Evolutionary conservation across 2,329 filamentous ascomycete species (phyloP).

Genomic region (Trichoderma oligosporum): DNA sequence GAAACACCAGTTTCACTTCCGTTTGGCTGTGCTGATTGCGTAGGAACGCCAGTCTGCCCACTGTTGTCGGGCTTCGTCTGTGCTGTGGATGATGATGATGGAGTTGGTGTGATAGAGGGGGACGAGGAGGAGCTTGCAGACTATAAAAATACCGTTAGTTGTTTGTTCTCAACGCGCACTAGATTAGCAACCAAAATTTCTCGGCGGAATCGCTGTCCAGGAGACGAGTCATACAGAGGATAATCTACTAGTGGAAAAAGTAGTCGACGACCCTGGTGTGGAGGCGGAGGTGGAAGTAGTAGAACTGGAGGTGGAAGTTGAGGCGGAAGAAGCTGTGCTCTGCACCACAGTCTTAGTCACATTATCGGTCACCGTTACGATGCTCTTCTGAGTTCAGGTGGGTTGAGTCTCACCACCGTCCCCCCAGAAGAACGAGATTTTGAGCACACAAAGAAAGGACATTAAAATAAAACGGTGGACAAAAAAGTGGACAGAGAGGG

Average conservation of each 20-base stretch:
- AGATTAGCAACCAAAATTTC: neutral
- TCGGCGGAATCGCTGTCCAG: neutral
- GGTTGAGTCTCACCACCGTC: slow-evolving; percentile 27
- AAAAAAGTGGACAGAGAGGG: neutral
- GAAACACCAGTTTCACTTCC: slow-evolving; percentile 21
- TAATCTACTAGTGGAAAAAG: slow-evolving; percentile 30
- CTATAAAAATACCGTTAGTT: slow-evolving; percentile 12
- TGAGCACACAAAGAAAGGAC: slow-evolving; percentile 16
- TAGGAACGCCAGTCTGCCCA: slow-evolving; percentile 50
- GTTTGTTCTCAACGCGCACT: neutral
- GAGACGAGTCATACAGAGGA: slow-evolving; percentile 39
- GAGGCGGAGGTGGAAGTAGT: slow-evolving; percentile 27
- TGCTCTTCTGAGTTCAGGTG: slow-evolving; percentile 28
- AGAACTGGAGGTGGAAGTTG: slow-evolving; percentile 23
- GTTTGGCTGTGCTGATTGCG: slow-evolving; percentile 27
- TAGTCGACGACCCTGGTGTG: slow-evolving; percentile 20
- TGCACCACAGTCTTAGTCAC: slow-evolving; percentile 36
- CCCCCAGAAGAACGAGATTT: slow-evolving; percentile 21
- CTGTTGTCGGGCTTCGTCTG: slow-evolving; percentile 49
- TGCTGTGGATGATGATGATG: slow-evolving; percentile 29
- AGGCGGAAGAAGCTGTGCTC: slow-evolving; percentile 30
- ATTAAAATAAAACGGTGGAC: slow-evolving; percentile 6
- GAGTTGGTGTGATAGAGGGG: slow-evolving; percentile 12
- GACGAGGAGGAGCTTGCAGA: slow-evolving; percentile 14
- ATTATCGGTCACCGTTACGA: slow-evolving; percentile 29